Percentiles rank a stretch among this genome's conserved stretches.
phyloP scores from a whole-genome alignment of 495 filamentous ascomycete genomes.

The Trichoderma orchidacearum region DNA sequence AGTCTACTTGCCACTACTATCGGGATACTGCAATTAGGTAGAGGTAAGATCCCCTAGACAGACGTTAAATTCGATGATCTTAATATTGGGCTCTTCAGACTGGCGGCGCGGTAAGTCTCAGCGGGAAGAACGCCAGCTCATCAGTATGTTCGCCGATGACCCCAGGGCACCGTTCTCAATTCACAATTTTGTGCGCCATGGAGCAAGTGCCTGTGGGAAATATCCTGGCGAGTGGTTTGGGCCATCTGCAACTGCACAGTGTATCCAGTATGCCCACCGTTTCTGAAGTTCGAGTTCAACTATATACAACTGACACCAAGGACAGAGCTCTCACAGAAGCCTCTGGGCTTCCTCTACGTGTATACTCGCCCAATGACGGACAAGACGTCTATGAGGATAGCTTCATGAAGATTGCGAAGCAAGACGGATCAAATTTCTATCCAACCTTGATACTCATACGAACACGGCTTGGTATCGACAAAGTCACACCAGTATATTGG shows the following conservation, averaged over 20 bases:
- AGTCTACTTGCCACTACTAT: constrained; percentile 82
- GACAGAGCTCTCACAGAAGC: constrained; percentile 56
- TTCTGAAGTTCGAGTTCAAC: not conserved
- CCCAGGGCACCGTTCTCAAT: constrained; percentile 84
- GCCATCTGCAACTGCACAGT: constrained; percentile 90
- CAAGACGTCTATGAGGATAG: constrained; percentile 86
- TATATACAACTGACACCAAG: constrained; percentile 11
- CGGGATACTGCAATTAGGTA: constrained; percentile 53
- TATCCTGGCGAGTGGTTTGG: constrained; percentile 98
- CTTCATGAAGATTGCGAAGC: constrained; percentile 60
- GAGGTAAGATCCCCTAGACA: constrained; percentile 41
- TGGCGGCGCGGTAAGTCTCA: constrained; percentile 57
- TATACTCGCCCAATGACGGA: constrained; percentile 83
- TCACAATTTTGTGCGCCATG: constrained; percentile 84
- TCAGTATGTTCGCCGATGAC: constrained; percentile 81
- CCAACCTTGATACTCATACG: constrained; percentile 85
- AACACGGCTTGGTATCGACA: constrained; percentile 80
- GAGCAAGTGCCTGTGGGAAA: constrained; percentile 79
- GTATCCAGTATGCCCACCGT: constrained; percentile 65
- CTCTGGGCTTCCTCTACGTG: constrained; percentile 46
- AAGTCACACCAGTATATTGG: constrained; percentile 86
- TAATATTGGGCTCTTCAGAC: constrained; percentile 30
- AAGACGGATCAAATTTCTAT: constrained; percentile 47
- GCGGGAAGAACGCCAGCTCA: constrained; percentile 53
- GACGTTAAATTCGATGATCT: constrained; percentile 9